phyloP scores from a whole-genome alignment of 148 eudicot genomes.

The Bassia scoparia region DNA sequence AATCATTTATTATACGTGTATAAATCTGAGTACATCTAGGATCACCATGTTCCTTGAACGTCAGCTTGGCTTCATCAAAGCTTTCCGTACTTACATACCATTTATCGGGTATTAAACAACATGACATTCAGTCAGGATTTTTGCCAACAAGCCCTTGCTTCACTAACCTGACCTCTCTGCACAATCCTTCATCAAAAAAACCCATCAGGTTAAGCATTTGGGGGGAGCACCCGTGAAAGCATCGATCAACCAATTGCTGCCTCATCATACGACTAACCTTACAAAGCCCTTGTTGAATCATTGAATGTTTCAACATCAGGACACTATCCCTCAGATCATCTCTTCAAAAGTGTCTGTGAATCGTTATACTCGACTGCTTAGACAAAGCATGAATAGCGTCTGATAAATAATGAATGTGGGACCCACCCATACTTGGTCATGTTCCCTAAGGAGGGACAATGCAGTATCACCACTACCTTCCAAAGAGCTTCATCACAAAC shows the following conservation, averaged over 20 bases:
- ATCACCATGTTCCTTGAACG: slow-evolving; percentile 43
- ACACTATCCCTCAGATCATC: slow-evolving; percentile 88
- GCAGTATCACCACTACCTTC: slow-evolving; percentile 73
- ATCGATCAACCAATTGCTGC: slow-evolving; percentile 87
- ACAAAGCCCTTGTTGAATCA: slow-evolving; percentile 72
- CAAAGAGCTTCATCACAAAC: slow-evolving; percentile 80
- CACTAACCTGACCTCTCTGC: slow-evolving; percentile 61
- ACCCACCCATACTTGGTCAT: slow-evolving; percentile 96
- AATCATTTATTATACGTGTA: slow-evolving; percentile 74
- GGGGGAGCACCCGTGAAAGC: slow-evolving; percentile 62
- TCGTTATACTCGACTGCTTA: slow-evolving; percentile 64
- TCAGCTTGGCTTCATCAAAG: slow-evolving; percentile 67
- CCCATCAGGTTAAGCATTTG: slow-evolving; percentile 73
- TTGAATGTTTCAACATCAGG: slow-evolving; percentile 83
- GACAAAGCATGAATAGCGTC: slow-evolving; percentile 67
- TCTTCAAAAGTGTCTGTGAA: slow-evolving; percentile 64
- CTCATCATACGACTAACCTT: slow-evolving; percentile 59
- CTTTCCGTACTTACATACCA: slow-evolving; percentile 64
- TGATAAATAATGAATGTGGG: slow-evolving; percentile 82
- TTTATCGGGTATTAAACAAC: slow-evolving; percentile 63
- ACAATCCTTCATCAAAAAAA: slow-evolving; percentile 66
- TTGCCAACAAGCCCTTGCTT: slow-evolving; percentile 70
- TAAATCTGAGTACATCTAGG: slow-evolving; percentile 56
- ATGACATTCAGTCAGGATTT: slow-evolving; percentile 71
- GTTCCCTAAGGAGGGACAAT: slow-evolving; percentile 70